phyloP scores from a whole-genome alignment of 495 filamentous ascomycete genomes.

The Neurospora pannonica region DNA sequence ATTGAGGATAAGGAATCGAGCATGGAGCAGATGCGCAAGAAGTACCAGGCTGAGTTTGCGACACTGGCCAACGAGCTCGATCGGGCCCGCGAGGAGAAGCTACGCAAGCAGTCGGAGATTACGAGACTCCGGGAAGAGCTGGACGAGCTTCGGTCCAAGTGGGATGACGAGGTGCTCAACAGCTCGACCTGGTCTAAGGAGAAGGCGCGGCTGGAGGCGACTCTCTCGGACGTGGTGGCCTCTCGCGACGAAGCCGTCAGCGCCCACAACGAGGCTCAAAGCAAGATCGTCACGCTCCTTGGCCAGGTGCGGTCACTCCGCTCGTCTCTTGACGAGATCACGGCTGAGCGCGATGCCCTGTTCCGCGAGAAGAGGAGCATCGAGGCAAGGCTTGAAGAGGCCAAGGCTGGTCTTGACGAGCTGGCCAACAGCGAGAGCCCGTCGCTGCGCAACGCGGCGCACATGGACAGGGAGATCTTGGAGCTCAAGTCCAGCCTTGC shows the following conservation, averaged over 20 bases:
- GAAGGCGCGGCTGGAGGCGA: constrained; percentile 84
- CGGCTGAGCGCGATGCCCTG: constrained; percentile 75
- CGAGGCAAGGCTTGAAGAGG: constrained; percentile 79
- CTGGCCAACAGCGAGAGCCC: constrained; percentile 79
- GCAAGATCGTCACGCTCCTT: constrained; percentile 79
- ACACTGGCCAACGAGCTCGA: constrained; percentile 85
- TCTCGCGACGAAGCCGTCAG: constrained; percentile 87
- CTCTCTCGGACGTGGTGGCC: constrained; percentile 76
- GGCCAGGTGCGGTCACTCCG: constrained; percentile 85
- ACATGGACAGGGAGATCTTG: constrained; percentile 79
- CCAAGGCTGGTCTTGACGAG: constrained; percentile 85
- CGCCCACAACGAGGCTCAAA: constrained; percentile 91
- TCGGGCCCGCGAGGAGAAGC: constrained; percentile 77
- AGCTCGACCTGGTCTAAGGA: constrained; percentile 98
- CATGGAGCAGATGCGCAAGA: constrained; percentile 94
- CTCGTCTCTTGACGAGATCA: constrained; percentile 75
- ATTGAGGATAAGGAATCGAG: constrained; percentile 94
- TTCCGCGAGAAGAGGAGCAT: constrained; percentile 84
- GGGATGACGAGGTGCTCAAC: constrained; percentile 98
- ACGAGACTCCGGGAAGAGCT: constrained; percentile 82
- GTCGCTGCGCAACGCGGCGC: constrained; percentile 83
- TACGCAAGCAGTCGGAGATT: constrained; percentile 53
- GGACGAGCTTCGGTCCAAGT: constrained; percentile 89
- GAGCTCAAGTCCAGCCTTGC: constrained; percentile 84
- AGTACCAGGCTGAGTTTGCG: constrained; percentile 90